Conservation (phyloP, 176 grass and related monocot species). For the Triticum monococcum region DNA sequence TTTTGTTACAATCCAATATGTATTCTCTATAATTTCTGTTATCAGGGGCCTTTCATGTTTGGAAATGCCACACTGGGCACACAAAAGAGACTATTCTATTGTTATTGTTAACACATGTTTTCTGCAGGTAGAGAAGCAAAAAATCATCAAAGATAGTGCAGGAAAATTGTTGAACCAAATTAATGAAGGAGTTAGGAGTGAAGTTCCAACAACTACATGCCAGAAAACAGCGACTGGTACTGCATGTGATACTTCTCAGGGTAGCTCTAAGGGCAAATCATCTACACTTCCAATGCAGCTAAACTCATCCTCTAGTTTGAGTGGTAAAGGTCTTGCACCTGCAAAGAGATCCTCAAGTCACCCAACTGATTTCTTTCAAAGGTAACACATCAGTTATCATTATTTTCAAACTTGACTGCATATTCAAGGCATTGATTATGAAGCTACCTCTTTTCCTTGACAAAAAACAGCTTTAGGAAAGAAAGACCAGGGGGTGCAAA, state of each 20-base stretch:
- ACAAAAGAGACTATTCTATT: neutral
- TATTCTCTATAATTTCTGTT: neutral
- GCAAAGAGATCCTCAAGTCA: conserved; percentile 49
- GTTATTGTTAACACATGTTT: conserved; percentile 24
- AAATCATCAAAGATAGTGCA: conserved; percentile 71
- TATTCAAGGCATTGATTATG: conserved; percentile 16
- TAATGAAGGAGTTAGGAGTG: conserved; percentile 20
- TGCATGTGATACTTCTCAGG: conserved; percentile 26
- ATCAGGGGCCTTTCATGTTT: neutral
- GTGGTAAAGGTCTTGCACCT: conserved; percentile 33
- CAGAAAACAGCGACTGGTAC: conserved; percentile 28
- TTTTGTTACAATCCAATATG: neutral
- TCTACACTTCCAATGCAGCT: conserved; percentile 26
- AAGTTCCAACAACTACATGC: conserved; percentile 31
- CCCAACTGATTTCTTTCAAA: conserved; percentile 71
- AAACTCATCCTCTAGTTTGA: conserved; percentile 29
- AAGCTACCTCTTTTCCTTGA: conserved; percentile 16
- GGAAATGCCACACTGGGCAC: conserved; percentile 24
- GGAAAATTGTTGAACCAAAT: conserved; percentile 42
- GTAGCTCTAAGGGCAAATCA: conserved; percentile 35
- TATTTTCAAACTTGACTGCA: conserved; percentile 21
- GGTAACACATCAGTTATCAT: conserved; percentile 35
- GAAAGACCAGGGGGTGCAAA: conserved; percentile 43
- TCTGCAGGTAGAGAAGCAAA: conserved; percentile 80
- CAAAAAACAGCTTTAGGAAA: conserved; percentile 76